Base-by-base conservation (phyloP, 164 flowering plant genomes). In the Liriodendron chinense region DNA sequence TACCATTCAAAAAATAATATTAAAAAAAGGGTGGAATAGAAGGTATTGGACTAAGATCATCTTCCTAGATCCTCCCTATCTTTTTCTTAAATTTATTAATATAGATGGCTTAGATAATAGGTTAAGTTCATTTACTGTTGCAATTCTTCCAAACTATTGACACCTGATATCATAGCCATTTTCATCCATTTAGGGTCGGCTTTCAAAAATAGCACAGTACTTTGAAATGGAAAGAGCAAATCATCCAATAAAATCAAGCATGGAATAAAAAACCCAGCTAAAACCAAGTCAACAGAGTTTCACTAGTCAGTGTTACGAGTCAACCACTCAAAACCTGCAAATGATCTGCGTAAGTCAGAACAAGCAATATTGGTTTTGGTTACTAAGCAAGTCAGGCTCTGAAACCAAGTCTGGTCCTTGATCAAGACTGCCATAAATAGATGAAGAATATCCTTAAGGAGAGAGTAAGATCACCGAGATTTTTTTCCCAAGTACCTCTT, bases 401-500 rank as follows among this genome's bases (percentile, higher is more conserved):
- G 18, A 3, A 53, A 53, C 18, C 18, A 2, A 10, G 4, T 63
- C 9, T 63, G 24, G 24, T 63, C 24, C 1, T 63, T 63, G 26
- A 63, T 63, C 20, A 8, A 63, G 24, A 22, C 24, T 20, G 6
- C 20, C 24, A n/a, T 63, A 20, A 63, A 20, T 63, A 22, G 6
- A 22, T 57, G 62, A 14, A 14, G n/a, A 63, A 5, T 21, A 63
- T 63, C 0, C 24, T n/a, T 63, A n/a, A 26, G 47, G 10, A 47
- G 2, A 7, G 25, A 69, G 28, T 1, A 61, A 70, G 21, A 43
- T 63, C 48, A 64, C 18, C 25, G 59, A 47, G 47, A 65, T 8
- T 26, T 34, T 64, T 53, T 22, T 34, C 5, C 64, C 20, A 18
- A 16, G 66, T 80, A 87, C 98, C 97, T 92, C 98, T 84, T 94